Base-by-base conservation (phyloP, 495 filamentous ascomycete species). In the Neurospora discreta region DNA sequence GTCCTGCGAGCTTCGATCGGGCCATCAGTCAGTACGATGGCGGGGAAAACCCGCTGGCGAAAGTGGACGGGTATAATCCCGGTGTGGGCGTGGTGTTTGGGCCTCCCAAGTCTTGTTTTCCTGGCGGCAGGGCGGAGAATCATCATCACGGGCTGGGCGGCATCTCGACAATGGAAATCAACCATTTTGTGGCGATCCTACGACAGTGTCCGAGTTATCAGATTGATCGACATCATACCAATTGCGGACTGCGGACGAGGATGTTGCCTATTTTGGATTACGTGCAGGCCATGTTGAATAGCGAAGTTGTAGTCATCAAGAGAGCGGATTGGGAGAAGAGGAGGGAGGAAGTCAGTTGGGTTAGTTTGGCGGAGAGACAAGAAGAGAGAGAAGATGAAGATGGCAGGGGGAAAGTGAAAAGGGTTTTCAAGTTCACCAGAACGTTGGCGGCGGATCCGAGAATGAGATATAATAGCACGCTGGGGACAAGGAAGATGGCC, bases 171-270 rank as follows among this genome's bases (percentile, higher is more conserved):
- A 73, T 78, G 18, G 80, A 82, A 41, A 73, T 85, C n/a, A 77
- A 76, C 65, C 60, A 73, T 40, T 23, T 85, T 4, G 69, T 85
- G 41, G 70, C 79, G 3, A 73, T 78, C 0, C 75, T 85, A 39
- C 75, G 77, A 58, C 82, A 85, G 74, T 90, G 86, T 70, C 90
- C 93, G 0, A 84, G 85, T 68, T 97, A 97, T 77, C 92, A 95
- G 77, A 89, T 96, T 70, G 92, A 97, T 77, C 81, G 83, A 13
- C 84, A 91, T 77, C 93, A 97, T 77, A 84, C 84, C 0, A 91
- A 92, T 75, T 97, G 93, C 78, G 93, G 93, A 1, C 82, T 93
- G 15, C 82, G 91, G 10, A 89, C 86, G 15, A 84, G 89, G 39
- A 75, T 96, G 6, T 71, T 91, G 23, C 90, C 92, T 3, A 81